Percentiles rank a stretch among this genome's conserved stretches.
phyloP scores from a whole-genome alignment of 163 green algal genomes.

The Smithsoniella earleae region DNA sequence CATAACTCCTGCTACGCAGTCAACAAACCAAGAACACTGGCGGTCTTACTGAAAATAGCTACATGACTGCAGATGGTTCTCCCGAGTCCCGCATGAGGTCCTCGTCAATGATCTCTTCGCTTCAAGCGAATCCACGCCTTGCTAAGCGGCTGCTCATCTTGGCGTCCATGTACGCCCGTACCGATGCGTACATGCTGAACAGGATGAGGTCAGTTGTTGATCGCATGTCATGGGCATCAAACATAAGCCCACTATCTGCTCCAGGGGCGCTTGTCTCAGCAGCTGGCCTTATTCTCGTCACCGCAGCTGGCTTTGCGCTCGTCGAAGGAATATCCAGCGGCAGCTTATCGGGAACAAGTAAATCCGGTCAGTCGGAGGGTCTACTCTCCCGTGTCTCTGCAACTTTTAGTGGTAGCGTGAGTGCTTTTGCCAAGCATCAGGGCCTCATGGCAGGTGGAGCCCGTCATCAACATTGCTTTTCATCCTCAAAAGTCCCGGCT shows the following conservation, averaged over 20 bases:
- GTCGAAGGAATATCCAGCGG: neutral
- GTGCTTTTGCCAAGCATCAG: neutral
- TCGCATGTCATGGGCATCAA: neutral
- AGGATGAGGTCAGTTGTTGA: conserved; percentile 40
- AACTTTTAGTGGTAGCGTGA: neutral
- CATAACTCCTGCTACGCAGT: too few species aligned
- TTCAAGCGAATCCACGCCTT: conserved; percentile 42
- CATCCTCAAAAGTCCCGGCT: too few species aligned
- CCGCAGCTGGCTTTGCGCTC: neutral
- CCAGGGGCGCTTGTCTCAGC: neutral
- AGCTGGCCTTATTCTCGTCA: neutral
- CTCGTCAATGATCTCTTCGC: too few species aligned
- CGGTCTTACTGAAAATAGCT: too few species aligned
- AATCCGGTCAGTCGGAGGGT: neutral
- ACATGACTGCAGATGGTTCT: too few species aligned
- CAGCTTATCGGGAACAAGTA: neutral
- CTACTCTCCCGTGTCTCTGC: neutral
- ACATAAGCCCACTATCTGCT: conserved; percentile 4
- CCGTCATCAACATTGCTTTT: too few species aligned
- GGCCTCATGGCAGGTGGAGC: neutral
- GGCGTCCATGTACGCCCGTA: conserved; percentile 65
- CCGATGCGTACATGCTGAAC: conserved; percentile 53
- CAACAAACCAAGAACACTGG: too few species aligned
- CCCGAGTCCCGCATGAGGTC: too few species aligned
- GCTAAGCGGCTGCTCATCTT: conserved; percentile 68